phyloP scores from a whole-genome alignment of 192 early-diverging fungal genomes.

The Coemansia sp. region DNA sequence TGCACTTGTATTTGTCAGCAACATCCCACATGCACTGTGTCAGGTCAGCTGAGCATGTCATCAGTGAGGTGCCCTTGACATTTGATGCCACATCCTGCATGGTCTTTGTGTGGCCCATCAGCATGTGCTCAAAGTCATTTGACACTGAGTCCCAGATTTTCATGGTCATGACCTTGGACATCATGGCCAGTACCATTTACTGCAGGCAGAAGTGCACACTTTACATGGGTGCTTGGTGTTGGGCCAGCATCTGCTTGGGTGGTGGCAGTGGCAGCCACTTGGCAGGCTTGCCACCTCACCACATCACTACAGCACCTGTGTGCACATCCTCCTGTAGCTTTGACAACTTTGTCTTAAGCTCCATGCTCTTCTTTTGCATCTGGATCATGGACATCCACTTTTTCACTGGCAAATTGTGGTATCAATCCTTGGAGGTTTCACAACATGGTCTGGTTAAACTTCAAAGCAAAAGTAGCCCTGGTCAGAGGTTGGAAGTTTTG shows the following conservation, averaged over 20 bases:
- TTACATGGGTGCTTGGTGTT: slow-evolving; percentile 81
- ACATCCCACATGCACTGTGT: slow-evolving; percentile 32
- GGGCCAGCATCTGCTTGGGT: slow-evolving; percentile 66
- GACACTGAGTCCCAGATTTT: slow-evolving; percentile 95
- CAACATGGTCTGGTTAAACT: too few species aligned
- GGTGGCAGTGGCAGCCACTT: slow-evolving; percentile 86
- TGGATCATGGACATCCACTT: slow-evolving; percentile 95
- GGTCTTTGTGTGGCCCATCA: slow-evolving; percentile 95
- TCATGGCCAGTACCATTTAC: slow-evolving; percentile 76
- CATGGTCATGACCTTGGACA: slow-evolving; percentile 88
- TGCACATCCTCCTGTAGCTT: slow-evolving; percentile 73
- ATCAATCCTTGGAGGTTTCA: slow-evolving; percentile 65
- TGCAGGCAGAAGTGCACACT: slow-evolving; percentile 84
- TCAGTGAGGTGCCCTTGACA: slow-evolving; percentile 76
- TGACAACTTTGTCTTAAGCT: slow-evolving; percentile 79
- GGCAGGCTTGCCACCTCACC: slow-evolving; percentile 54
- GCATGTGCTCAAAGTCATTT: slow-evolving; percentile 85
- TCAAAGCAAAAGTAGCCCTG: too few species aligned
- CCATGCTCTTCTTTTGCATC: slow-evolving; percentile 94
- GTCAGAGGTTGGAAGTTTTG: too few species aligned
- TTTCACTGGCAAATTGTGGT: slow-evolving; percentile 49
- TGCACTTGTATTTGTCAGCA: slow-evolving; percentile 68
- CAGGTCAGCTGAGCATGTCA: slow-evolving; percentile 89
- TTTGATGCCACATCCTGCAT: slow-evolving; percentile 90
- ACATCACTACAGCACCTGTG: slow-evolving; percentile 46